Conservation (phyloP, 768 basidiomycete species). For the Rhizopogon vulgaris region DNA sequence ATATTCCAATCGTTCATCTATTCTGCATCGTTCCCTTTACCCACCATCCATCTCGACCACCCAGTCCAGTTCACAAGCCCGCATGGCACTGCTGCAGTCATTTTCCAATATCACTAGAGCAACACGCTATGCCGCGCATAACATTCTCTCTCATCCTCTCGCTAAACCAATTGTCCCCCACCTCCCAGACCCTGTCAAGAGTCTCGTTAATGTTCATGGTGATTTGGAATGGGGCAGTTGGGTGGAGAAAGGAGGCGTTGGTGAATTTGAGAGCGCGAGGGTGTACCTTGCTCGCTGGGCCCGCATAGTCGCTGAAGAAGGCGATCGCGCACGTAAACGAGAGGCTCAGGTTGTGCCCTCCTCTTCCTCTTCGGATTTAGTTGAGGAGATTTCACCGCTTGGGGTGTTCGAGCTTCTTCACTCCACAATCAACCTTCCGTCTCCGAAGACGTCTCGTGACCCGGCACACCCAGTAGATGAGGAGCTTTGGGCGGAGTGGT, state of each 20-base stretch:
- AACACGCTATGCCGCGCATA: conserved; percentile 89
- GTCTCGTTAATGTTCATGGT: conserved; percentile 83
- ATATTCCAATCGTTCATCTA: conserved; percentile 63
- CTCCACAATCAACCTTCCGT: conserved; percentile 71
- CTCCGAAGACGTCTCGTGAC: conserved; percentile 77
- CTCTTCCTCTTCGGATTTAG: conserved; percentile 35
- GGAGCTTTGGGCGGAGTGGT: conserved; percentile 73
- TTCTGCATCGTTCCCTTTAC: conserved; percentile 72
- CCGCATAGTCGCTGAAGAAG: conserved; percentile 94
- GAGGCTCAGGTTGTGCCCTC: conserved; percentile 70
- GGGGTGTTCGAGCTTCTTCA: conserved; percentile 87
- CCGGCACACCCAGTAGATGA: conserved; percentile 73
- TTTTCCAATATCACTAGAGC: conserved; percentile 93
- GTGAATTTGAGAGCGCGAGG: conserved; percentile 93
- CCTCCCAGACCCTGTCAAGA: conserved; percentile 89
- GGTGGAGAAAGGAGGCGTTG: conserved; percentile 90
- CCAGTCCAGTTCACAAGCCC: conserved; percentile 60
- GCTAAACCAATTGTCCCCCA: conserved; percentile 96
- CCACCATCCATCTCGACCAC: conserved; percentile 46
- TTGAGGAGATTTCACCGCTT: conserved; percentile 64
- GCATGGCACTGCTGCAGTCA: conserved; percentile 81
- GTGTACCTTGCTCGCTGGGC: conserved; percentile 98
- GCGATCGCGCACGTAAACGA: conserved; percentile 77
- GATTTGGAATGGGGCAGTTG: conserved; percentile 92
- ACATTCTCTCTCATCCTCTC: conserved; percentile 90